A percentile compares a stretch with the other conserved stretches of the same genome.
Conservation (phyloP, 2,329 filamentous ascomycete species). For the Davidsoniella virescens region DNA sequence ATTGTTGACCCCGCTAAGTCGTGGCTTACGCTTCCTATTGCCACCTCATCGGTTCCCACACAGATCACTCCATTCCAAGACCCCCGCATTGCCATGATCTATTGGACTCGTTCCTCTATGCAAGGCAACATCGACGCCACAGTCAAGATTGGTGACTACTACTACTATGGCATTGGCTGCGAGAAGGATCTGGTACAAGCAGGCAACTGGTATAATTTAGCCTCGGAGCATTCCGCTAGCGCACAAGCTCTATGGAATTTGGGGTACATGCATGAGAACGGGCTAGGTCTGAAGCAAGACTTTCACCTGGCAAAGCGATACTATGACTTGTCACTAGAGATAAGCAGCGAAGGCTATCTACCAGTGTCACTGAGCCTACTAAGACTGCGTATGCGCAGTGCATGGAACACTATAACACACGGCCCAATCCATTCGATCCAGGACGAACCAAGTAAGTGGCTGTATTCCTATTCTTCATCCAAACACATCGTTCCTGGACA, state of each 20-base stretch:
- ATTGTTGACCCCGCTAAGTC: constrained; percentile 62
- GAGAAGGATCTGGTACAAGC: constrained; percentile 64
- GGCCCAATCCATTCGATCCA: constrained; percentile 87
- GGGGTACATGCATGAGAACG: constrained; percentile 99
- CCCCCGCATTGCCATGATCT: constrained; percentile 56
- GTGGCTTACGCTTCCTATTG: constrained; percentile 36
- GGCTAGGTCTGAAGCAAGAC: constrained; percentile 79
- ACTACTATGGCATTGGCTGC: constrained; percentile 66
- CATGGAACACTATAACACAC: constrained; percentile 85
- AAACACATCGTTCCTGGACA: background rate
- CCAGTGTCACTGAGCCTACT: constrained; percentile 79
- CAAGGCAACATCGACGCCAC: constrained; percentile 87
- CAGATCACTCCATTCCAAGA: constrained; percentile 28
- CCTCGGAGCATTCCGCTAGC: constrained; percentile 78
- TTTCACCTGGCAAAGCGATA: constrained; percentile 94
- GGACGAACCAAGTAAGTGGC: constrained; percentile 62
- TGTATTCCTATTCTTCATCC: background rate
- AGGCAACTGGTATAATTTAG: constrained; percentile 79
- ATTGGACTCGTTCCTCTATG: constrained; percentile 88
- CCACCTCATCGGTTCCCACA: constrained; percentile 6
- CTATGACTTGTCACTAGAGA: constrained; percentile 82
- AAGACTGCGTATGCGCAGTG: constrained; percentile 70
- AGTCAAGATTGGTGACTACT: constrained; percentile 98
- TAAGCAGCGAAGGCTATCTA: constrained; percentile 84
- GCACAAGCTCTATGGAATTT: constrained; percentile 94